Conservation (phyloP, 352 stramenopile genomes). For the Phytophthora europaea region DNA sequence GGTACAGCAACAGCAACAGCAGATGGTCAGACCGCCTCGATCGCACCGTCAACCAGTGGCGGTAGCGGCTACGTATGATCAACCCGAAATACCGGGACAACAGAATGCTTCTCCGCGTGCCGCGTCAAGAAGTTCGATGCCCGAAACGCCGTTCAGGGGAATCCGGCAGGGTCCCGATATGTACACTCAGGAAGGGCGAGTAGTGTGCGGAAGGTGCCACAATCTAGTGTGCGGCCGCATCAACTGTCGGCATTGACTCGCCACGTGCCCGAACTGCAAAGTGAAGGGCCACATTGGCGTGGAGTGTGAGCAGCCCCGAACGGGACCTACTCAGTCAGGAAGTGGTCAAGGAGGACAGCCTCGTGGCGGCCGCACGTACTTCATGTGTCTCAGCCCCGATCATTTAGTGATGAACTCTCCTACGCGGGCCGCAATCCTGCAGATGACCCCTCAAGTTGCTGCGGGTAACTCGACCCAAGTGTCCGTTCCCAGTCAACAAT, state of each 20-base stretch:
- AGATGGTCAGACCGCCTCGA: too few species aligned
- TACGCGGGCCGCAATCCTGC: neutral
- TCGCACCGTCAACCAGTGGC: too few species aligned
- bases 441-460: neutral
- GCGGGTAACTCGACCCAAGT: neutral
- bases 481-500: neutral
- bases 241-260: neutral
- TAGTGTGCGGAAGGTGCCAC: too few species aligned
- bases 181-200: too few species aligned
- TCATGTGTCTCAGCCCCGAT: neutral
- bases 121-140: neutral
- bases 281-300: neutral
- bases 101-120: too few species aligned
- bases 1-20: neutral
- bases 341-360: too few species aligned
- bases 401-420: neutral
- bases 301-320: neutral
- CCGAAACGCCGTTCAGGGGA: neutral
- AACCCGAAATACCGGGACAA: too few species aligned
- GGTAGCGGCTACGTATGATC: too few species aligned
- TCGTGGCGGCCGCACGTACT: neutral
- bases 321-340: neutral
- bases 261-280: neutral
- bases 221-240: neutral
- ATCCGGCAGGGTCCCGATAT: too few species aligned